phyloP scores from a whole-genome alignment of 345 rosid species.

The Melaleuca alternifolia region DNA sequence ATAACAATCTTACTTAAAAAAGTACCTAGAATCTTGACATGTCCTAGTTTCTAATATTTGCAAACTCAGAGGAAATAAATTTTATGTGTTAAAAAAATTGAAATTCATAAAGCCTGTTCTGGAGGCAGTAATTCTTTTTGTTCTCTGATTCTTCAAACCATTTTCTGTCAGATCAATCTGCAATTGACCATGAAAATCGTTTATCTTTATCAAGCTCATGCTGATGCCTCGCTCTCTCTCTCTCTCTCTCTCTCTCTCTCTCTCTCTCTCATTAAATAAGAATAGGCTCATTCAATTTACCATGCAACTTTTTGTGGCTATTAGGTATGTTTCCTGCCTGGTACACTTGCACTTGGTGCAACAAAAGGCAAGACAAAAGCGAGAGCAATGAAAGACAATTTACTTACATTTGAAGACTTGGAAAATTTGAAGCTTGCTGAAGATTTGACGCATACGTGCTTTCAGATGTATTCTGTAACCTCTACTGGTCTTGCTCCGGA shows the following conservation, averaged over 20 bases:
- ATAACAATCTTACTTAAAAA: not conserved
- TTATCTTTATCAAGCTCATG: not conserved
- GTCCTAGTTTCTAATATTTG: not conserved
- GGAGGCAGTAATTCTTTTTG: not conserved
- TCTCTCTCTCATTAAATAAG: not conserved
- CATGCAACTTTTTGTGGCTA: not conserved
- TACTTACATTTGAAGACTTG: constrained; percentile 76
- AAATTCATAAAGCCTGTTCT: not conserved
- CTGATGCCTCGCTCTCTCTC: not conserved
- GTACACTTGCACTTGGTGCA: constrained; percentile 94
- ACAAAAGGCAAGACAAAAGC: constrained; percentile 82
- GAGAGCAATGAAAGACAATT: constrained; percentile 66
- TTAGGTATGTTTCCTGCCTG: constrained; percentile 96
- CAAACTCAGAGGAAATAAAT: not conserved
- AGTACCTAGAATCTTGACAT: not conserved
- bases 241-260: not conserved
- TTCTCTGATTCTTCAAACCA: not conserved
- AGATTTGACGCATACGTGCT: constrained; percentile 82
- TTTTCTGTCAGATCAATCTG: not conserved
- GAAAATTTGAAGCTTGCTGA: constrained; percentile 96
- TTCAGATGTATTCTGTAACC: constrained; percentile 91
- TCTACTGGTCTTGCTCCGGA: constrained; percentile 98
- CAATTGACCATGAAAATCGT: not conserved
- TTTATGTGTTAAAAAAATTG: not conserved
- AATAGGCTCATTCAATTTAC: not conserved